Evolutionary conservation across 169 alveolate species (phyloP).

Genomic region (Perkinsus chesapeaki): DNA sequence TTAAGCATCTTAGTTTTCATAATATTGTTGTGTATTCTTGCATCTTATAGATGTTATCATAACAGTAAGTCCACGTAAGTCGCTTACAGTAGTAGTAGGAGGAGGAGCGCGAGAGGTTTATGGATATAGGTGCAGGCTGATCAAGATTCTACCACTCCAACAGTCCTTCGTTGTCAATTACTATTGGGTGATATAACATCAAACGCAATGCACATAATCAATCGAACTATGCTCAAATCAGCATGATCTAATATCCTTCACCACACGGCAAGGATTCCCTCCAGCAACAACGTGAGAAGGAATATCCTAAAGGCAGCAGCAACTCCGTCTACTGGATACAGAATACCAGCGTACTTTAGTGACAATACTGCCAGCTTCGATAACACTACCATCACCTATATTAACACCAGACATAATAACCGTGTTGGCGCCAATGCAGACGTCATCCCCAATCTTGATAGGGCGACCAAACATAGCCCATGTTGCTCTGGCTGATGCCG

Average conservation of each 20-base stretch:
- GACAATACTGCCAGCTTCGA: background rate
- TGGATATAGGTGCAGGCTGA: too few relatives aligned
- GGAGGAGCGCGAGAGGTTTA: too few relatives aligned
- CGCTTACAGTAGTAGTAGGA: too few relatives aligned
- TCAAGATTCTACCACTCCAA: too few relatives aligned
- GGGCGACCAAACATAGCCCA: background rate
- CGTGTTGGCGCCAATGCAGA: background rate
- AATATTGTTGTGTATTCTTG: background rate
- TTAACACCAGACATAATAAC: background rate
- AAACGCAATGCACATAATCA: too few relatives aligned
- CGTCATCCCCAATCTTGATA: background rate
- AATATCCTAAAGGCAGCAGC: background rate
- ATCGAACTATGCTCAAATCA: too few relatives aligned
- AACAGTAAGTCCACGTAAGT: too few relatives aligned
- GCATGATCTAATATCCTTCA: background rate
- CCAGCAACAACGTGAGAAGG: background rate
- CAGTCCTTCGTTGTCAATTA: background rate
- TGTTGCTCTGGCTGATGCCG: background rate
- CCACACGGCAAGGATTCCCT: background rate
- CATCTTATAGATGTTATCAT: background rate
- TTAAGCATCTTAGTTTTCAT: background rate
- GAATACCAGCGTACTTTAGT: background rate
- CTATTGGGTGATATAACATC: background rate
- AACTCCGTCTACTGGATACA: background rate
- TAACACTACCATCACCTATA: background rate